Evolutionary conservation across 2,329 filamentous ascomycete species (phyloP), one percentile per base, ranked within the genome.

Genomic region (Botrytis sinoallii): DNA sequence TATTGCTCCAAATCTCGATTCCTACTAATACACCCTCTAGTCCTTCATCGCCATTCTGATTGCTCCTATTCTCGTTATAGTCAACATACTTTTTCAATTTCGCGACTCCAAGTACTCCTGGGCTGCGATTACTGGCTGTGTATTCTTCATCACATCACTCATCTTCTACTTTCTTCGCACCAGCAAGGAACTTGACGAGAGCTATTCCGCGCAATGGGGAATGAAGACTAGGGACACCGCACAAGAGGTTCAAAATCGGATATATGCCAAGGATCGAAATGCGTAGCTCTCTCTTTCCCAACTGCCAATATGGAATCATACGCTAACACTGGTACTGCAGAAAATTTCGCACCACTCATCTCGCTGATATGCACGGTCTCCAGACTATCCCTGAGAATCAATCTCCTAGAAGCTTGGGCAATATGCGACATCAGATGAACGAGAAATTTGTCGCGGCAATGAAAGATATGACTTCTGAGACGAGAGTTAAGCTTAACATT

Each of bases 401-500:
- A 40, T n/a, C 40, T 42, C 46, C 48, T 1, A 48, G 29, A 18
- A 57, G 48, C 3, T 40, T 68, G 5, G 1, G 16, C 5, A 40
- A 25, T 10, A 68, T 68, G 65, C 65, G 65, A 42, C 35, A 29
- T 25, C 25, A 68, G 2, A 42, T 68, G 48, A 20, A 48, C 10
- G 65, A 57, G 18, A 68, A 57, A 68, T 68, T 42, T 29, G 42
- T 10, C 12, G 65, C 35, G 9, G 65, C 65, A 2, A 68, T 68
- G 25, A 57, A 22, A 14, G 65, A 68, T 22, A 68, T 68, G 65
- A 68, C 65, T 22, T 55, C 65, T 29, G n/a, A 59, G 22, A 38
- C 38, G 9, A 55, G 32, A 32, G 29, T 72, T 60, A n/a, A 48
- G 42, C 38, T 67, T 48, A 72, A 29, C 35, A 71, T 66, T 44